Evolutionary conservation across 106 monocot species (phyloP).

Genomic region (Apostasia ramifera): DNA sequence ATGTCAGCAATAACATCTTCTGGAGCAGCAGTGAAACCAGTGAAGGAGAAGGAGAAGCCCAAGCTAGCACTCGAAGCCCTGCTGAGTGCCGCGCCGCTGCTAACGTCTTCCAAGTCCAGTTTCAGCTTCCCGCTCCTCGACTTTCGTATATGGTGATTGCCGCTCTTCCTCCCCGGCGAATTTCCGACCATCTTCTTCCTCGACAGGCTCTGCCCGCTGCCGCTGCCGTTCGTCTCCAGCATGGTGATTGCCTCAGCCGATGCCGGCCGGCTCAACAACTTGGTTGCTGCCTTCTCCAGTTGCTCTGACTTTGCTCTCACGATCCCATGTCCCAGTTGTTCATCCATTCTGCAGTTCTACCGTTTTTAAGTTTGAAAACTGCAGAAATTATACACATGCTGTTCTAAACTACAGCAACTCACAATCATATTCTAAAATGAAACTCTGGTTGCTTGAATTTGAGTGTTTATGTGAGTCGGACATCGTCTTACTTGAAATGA

Average conservation of each 20-base stretch:
- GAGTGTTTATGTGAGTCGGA: too few species aligned
- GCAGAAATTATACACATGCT: too few species aligned
- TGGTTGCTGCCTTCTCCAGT: constrained; percentile 17
- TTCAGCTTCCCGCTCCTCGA: constrained; percentile 61
- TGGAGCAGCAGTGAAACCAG: constrained; percentile 63
- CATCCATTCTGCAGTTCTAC: not conserved
- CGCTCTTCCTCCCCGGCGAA: constrained; percentile 26
- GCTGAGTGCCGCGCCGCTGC: constrained; percentile 51
- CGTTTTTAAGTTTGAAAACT: not conserved
- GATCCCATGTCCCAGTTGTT: constrained; percentile 12
- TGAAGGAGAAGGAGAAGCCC: constrained; percentile 75
- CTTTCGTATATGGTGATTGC: constrained; percentile 38
- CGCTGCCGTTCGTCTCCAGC: not conserved
- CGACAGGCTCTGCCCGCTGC: constrained; percentile 13
- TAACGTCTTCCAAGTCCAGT: constrained; percentile 59
- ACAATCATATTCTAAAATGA: not conserved
- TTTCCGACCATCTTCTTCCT: constrained; percentile 31
- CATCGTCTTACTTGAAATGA: too few species aligned
- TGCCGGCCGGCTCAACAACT: constrained; percentile 38
- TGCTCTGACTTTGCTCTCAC: constrained; percentile 53
- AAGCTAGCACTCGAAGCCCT: constrained; percentile 71
- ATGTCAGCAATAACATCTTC: constrained; percentile 33
- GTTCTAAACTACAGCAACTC: not conserved
- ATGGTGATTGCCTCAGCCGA: constrained; percentile 37
- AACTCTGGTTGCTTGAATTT: too few species aligned